Conservation (phyloP, 2,329 filamentous ascomycete genomes). For the Pochonia chlamydosporia region DNA sequence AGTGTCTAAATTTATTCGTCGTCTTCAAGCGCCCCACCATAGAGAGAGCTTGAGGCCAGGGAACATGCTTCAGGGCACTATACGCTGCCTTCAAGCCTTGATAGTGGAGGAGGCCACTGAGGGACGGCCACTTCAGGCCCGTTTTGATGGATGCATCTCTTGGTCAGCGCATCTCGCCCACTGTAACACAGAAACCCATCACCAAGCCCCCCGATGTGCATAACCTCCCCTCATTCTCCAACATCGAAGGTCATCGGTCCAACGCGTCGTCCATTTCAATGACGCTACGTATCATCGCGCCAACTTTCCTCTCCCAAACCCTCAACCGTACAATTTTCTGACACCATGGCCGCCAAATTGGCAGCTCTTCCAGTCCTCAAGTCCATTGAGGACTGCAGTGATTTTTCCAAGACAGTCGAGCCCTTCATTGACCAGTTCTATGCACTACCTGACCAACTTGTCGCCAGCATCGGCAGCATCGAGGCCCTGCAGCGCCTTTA, state of each 20-base stretch:
- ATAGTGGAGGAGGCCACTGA: too few relatives aligned
- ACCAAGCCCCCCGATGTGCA: background rate
- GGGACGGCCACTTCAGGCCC: too few relatives aligned
- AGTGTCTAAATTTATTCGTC: too few relatives aligned
- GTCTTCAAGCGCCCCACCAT: too few relatives aligned
- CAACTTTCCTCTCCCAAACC: background rate
- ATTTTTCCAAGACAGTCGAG: slow-evolving; percentile 67
- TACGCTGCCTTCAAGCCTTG: too few relatives aligned
- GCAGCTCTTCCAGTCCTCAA: slow-evolving; percentile 62
- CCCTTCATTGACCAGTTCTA: slow-evolving; percentile 69
- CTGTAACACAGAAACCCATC: too few relatives aligned
- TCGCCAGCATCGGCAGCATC: slow-evolving; percentile 53
- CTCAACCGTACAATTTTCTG: background rate
- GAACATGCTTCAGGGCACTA: too few relatives aligned
- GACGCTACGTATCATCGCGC: background rate
- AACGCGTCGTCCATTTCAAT: background rate
- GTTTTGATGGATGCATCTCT: too few relatives aligned
- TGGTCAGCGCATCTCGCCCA: too few relatives aligned
- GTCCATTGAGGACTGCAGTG: slow-evolving; percentile 66
- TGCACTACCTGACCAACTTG: slow-evolving; percentile 60
- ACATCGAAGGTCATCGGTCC: background rate
- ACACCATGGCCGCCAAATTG: slow-evolving; percentile 37
- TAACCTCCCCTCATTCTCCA: background rate
- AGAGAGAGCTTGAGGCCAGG: too few relatives aligned
- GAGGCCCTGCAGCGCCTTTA: slow-evolving; percentile 68